Evolutionary conservation across 1,284 basidiomycete genomes (phyloP), one percentile per base, ranked within the genome.

Genomic region (Ceratobasidium sp.): DNA sequence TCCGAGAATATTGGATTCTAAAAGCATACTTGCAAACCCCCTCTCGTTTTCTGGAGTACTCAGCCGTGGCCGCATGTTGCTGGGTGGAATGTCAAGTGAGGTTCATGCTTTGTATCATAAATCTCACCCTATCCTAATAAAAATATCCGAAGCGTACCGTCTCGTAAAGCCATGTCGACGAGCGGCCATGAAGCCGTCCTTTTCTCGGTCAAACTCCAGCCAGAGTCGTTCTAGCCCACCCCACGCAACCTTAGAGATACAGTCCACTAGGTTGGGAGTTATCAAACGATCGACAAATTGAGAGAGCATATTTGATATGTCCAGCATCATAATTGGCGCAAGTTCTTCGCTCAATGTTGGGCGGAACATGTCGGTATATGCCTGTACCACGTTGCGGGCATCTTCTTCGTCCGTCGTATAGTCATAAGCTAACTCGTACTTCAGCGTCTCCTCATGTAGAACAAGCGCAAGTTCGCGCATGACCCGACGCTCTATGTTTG

Each of bases 161-260:
- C 58, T 18, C 9, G 26, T 60, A 33, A 49, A 61, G 6, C 42
- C 40, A n/a, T 42, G 44, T 18, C 42, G 56, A 33, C 2, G 13
- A 1, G 28, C 6, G 49, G 42, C 13, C 58, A 63, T 64, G 2
- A 46, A 6, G 1, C 44, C 60, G 33, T 51, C 12, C 12, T 18
- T 44, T 23, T 75, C 71, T 12, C n/a, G 26, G 26, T 75, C 71
- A 10, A 75, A 46, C 46, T 44, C 71, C 46, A 75, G 7, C 60
- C 71, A 51, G n/a, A 75, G 13, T 33, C 60, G 20, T 10, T 46
- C 71, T 15, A 75, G 23, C 6, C 44, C 71, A 26, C 7, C 44
- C 42, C n/a, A 6, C 1, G 40, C 40, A 13, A 64, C 46, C 7
- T 33, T 46, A 1, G 71, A 46, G 2, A 55, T 44, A 39, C 42